Base-by-base conservation (phyloP, 2,329 filamentous ascomycete genomes). In the Penicillium verrucosum region DNA sequence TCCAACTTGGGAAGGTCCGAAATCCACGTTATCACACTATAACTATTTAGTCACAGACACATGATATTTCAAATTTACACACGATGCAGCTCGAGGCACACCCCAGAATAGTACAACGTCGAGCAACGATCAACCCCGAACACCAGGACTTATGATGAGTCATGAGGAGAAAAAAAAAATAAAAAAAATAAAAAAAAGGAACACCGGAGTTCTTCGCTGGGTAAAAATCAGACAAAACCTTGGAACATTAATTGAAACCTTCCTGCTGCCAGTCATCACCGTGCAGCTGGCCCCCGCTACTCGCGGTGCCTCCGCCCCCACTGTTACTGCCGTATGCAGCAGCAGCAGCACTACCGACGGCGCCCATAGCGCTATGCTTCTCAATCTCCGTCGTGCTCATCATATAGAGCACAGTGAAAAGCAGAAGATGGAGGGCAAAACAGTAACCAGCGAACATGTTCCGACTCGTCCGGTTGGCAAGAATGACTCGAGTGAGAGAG, bases 361-460 rank as follows among this genome's bases (percentile, higher is more conserved):
- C 79, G 46, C 83, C 81, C 51, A 80, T 83, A 36, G 80, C 82
- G 45, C 82, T 81, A 68, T 88, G 84, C 65, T 81, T 78, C 69
- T 87, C 86, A 34, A 85, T 81, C 66, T 90, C 85, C 30, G 80
- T 78, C 4, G 85, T 84, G 57, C 90, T 90, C 69, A 92, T 85
- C 84, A 87, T 92, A 75, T 93, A 97, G 59, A 97, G 78, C 74
- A 91, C 89, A 64, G 88, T 80, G 69, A 99, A 94, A 2, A 97
- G 87, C 46, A 99, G 77, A 43, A 97, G 69, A 77, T 99, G 94
- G 64, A 99, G 80, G 34, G 87, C 90, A 36, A 97, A 79, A 73
- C 93, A 95, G 74, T 99, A 99, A 11, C 85, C 86, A 0, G 92
- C 94, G 75, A 99, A 99, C 57, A 99, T 73, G 73, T 97, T 99